Percentiles rank a stretch among this genome's conserved stretches.
Evolutionary conservation across 2,329 filamentous ascomycete genomes (phyloP).

Genomic region (Neonectria ditissima): DNA sequence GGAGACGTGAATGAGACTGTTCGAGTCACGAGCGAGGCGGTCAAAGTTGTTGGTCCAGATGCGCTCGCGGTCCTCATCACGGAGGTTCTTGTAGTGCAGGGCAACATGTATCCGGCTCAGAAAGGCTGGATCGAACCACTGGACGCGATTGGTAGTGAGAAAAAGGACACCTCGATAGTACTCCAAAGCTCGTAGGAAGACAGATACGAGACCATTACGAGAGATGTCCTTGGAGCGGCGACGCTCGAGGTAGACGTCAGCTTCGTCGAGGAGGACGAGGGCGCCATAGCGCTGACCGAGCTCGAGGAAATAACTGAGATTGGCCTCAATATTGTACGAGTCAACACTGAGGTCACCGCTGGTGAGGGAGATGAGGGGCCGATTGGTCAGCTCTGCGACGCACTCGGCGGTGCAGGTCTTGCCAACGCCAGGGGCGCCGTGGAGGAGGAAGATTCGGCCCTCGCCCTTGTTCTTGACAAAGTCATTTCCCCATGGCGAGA

Average conservation of each 20-base stretch:
- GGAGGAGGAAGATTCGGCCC: constrained; percentile 63
- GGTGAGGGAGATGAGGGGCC: constrained; percentile 64
- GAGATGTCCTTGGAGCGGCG: constrained; percentile 58
- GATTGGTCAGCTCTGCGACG: constrained; percentile 62
- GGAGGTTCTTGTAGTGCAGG: constrained; percentile 58
- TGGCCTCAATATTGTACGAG: constrained; percentile 54
- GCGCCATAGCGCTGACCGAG: constrained; percentile 63
- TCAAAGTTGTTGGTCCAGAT: constrained; percentile 62
- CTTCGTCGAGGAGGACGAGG: constrained; percentile 69
- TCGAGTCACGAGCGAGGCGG: constrained; percentile 56
- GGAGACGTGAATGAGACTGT: constrained; percentile 52
- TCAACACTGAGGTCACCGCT: constrained; percentile 60
- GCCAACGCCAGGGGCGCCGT: constrained; percentile 66
- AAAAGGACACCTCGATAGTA: constrained; percentile 64
- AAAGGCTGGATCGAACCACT: constrained; percentile 61
- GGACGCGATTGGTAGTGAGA: constrained; percentile 63
- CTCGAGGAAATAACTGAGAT: constrained; percentile 61
- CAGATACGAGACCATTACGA: constrained; percentile 61
- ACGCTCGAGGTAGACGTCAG: constrained; percentile 69
- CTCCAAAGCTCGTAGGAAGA: constrained; percentile 64
- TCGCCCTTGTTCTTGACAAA: constrained; percentile 64
- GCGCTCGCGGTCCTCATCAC: constrained; percentile 55
- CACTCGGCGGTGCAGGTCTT: constrained; percentile 70
- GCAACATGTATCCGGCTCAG: constrained; percentile 63
- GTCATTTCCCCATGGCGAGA: constrained; percentile 60